A percentile compares a stretch with the other conserved stretches of the same genome.
Evolutionary conservation across 164 flowering plant species (phyloP).

Genomic region (Protea cynaroides): DNA sequence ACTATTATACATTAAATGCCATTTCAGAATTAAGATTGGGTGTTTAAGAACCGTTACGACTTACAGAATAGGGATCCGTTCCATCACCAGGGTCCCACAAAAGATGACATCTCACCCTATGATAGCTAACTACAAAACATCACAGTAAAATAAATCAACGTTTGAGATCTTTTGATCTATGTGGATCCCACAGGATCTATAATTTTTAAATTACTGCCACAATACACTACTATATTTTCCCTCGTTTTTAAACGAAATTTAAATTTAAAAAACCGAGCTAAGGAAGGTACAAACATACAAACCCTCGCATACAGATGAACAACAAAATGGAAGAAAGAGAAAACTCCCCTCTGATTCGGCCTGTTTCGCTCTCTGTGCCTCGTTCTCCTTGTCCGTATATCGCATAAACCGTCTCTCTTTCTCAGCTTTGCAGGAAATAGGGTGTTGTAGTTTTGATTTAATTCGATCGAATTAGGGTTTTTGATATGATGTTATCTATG

Average conservation of each 20-base stretch:
- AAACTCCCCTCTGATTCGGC: background rate
- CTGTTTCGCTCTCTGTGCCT: background rate
- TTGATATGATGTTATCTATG: background rate
- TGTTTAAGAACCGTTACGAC: no score
- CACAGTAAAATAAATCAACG: no score
- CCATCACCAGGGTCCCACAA: no score
- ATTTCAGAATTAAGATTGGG: no score
- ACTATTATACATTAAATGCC: no score
- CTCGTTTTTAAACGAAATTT: conserved; percentile 8
- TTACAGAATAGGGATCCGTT: no score
- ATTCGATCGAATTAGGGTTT: background rate
- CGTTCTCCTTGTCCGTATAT: background rate
- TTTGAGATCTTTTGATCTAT: no score
- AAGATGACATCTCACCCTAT: no score
- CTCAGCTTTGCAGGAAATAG: background rate
- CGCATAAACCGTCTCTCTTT: background rate
- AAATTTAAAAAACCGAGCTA: conserved; percentile 15
- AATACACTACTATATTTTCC: background rate
- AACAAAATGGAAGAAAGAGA: background rate
- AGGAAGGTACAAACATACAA: background rate
- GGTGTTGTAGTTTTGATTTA: background rate
- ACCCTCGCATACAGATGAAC: background rate
- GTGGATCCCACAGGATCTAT: no score
- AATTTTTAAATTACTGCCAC: no score
- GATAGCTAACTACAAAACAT: no score